Evolutionary conservation across 805 yeast species (phyloP).

Genomic region (Pichia pseudocactophila): DNA sequence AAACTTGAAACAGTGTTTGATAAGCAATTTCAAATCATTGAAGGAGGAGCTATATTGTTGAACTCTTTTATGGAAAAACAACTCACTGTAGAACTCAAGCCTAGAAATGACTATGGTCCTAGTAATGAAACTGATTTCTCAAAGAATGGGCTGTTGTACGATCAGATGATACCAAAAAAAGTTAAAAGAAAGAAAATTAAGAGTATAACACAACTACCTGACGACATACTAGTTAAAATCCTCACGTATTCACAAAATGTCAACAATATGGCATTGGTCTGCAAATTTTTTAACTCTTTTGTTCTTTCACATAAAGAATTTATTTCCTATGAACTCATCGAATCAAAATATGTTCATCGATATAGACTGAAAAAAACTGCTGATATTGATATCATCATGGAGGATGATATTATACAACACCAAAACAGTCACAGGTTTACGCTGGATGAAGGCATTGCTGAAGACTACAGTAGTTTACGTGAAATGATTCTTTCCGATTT

Average conservation of each 20-base stretch:
- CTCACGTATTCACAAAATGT: conserved; percentile 11
- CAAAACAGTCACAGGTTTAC: conserved; percentile 8
- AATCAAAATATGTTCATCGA: conserved; percentile 1
- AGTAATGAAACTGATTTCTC: neutral
- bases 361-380: neutral
- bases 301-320: conserved; percentile 8
- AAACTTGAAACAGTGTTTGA: conserved; percentile 3
- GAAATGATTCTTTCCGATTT: conserved; percentile 1
- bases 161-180: neutral
- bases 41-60: conserved; percentile 8
- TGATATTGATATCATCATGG: neutral
- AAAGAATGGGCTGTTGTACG: neutral
- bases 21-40: conserved; percentile 1
- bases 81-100: neutral
- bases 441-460: neutral
- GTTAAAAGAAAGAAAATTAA: neutral
- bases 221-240: conserved; percentile 12
- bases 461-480: neutral
- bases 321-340: conserved; percentile 6
- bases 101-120: neutral
- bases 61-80: conserved; percentile 2
- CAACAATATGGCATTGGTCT: conserved; percentile 1
- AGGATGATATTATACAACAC: conserved; percentile 10
- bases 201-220: conserved; percentile 8
- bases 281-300: conserved; percentile 9